A percentile compares a stretch with the other conserved stretches of the same genome.
Conservation (phyloP, 768 basidiomycete species). For the Agaricus sinodeliciosus region DNA sequence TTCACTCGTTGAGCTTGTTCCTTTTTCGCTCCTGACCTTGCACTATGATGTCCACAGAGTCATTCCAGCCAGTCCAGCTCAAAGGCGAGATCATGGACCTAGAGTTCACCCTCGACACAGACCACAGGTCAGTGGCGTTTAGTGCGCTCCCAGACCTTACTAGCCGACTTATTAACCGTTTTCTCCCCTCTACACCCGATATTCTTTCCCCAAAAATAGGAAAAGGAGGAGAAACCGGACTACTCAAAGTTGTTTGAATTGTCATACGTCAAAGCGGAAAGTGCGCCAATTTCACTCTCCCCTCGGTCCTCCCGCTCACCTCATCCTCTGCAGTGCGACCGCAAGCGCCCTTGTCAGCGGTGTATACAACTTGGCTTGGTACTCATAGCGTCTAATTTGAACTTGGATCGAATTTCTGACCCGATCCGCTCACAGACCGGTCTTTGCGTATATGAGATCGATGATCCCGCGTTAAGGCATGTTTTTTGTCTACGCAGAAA, state of each 20-base stretch:
- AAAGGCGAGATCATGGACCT: constrained; percentile 77
- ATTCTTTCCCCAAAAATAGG: constrained; percentile 46
- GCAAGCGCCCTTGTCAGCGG: constrained; percentile 85
- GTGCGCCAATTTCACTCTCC: constrained; percentile 32
- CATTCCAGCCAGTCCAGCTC: constrained; percentile 53
- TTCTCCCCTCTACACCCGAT: constrained; percentile 37
- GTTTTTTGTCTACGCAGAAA: constrained; percentile 13
- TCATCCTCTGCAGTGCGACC: constrained; percentile 59
- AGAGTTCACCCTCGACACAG: constrained; percentile 64
- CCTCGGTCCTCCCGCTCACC: constrained; percentile 11
- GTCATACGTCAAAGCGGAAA: constrained; percentile 93
- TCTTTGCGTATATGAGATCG: constrained; percentile 92
- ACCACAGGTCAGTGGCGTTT: constrained; percentile 45
- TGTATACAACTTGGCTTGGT: constrained; percentile 89
- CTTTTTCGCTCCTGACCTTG: constrained; percentile 33
- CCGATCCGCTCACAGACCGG: constrained; percentile 53
- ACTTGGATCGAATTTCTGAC: constrained; percentile 2
- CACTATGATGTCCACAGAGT: constrained; percentile 46
- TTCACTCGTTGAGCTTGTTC: constrained; percentile 38
- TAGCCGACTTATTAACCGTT: constrained; percentile 44
- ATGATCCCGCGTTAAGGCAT: constrained; percentile 77
- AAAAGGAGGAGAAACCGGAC: constrained; percentile 88
- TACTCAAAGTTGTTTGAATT: constrained; percentile 83
- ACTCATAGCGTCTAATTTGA: constrained; percentile 16
- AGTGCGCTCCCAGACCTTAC: constrained; percentile 21